Base-by-base conservation (phyloP, 495 filamentous ascomycete genomes). In the Aspergillus biplanus region DNA sequence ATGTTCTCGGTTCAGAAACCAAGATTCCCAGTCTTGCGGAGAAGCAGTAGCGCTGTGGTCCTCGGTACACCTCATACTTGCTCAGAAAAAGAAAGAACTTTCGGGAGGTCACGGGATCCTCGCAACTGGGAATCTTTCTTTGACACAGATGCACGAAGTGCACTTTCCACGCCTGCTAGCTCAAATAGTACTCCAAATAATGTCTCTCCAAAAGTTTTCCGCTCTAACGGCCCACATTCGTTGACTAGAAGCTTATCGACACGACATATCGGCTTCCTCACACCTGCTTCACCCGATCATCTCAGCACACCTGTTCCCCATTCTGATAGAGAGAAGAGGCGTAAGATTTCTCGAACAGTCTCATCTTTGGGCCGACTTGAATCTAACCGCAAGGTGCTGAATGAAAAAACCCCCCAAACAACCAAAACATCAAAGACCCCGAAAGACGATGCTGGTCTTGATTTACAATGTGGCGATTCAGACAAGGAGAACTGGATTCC, bases 401-500 rank as follows among this genome's bases (percentile, higher is more conserved):
- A 61, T 58, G 21, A 68, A 32, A 58, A 53, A 60, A 7, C 49
- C 61, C 54, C 52, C 42, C n/a, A 50, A 21, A 15, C 62, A 34
- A 57, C 60, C 35, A 76, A 73, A 37, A 54, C 64, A 44, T 75
- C 66, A 46, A 78, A 71, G 66, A 59, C 49, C 71, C 73, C 71
- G 52, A 66, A 78, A 67, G 57, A 67, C 16, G 63, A 56, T 21
- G 65, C 71, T 48, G 75, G 73, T n/a, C 47, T 79, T 0, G 79
- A 83, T 42, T 52, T 74, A 71, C 64, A 87, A 76, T 63, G 67
- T 61, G 82, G 88, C 44, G 93, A 97, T 57, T 96, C 92, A 2
- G 93, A 97, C 69, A 97, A 97, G 72, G 93, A 97, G 77, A 97
- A 97, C 71, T 95, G 91, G 91, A 83, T 88, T 53, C 86, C 86